A percentile compares a stretch with the other conserved stretches of the same genome.
Evolutionary conservation across 2,329 filamentous ascomycete species (phyloP).

Genomic region (Lachnellula hyalina): DNA sequence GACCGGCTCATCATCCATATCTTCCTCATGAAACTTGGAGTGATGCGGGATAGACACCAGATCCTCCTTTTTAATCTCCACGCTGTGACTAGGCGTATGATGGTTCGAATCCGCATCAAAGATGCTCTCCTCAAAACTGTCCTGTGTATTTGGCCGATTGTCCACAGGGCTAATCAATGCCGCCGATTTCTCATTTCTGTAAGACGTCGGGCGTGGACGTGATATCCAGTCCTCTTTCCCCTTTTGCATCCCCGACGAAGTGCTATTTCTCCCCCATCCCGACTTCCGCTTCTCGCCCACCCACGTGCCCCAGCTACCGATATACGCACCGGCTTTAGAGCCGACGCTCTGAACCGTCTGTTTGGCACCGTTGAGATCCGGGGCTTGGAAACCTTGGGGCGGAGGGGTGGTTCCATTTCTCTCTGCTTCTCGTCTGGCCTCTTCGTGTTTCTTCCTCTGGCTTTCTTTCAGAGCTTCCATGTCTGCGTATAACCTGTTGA

Average conservation of each 20-base stretch:
- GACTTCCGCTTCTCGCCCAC: constrained; percentile 68
- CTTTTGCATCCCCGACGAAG: constrained; percentile 8
- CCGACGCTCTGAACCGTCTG: constrained; percentile 45
- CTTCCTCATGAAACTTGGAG: constrained; percentile 16
- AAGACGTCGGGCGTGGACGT: background rate
- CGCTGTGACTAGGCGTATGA: background rate
- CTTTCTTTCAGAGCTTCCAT: constrained; percentile 76
- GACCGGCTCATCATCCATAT: constrained; percentile 7
- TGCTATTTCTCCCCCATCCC: constrained; percentile 25
- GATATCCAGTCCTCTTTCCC: constrained; percentile 17
- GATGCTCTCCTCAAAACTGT: constrained; percentile 29
- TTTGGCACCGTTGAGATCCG: constrained; percentile 40
- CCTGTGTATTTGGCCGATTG: constrained; percentile 22
- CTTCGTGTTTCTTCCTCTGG: constrained; percentile 61
- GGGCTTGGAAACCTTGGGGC: constrained; percentile 16
- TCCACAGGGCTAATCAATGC: constrained; percentile 1
- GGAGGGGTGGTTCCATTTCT: constrained; percentile 15
- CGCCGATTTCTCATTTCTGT: constrained; percentile 11
- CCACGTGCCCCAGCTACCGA: constrained; percentile 65
- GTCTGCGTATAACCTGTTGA: constrained; percentile 85
- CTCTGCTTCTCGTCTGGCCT: constrained; percentile 34
- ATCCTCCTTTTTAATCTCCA: constrained; percentile 1
- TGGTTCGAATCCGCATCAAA: constrained; percentile 28
- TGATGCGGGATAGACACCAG: constrained; percentile 2
- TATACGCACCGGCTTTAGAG: constrained; percentile 55